Evolutionary conservation across 768 basidiomycete genomes (phyloP).

Genomic region (Serendipita sp.): DNA sequence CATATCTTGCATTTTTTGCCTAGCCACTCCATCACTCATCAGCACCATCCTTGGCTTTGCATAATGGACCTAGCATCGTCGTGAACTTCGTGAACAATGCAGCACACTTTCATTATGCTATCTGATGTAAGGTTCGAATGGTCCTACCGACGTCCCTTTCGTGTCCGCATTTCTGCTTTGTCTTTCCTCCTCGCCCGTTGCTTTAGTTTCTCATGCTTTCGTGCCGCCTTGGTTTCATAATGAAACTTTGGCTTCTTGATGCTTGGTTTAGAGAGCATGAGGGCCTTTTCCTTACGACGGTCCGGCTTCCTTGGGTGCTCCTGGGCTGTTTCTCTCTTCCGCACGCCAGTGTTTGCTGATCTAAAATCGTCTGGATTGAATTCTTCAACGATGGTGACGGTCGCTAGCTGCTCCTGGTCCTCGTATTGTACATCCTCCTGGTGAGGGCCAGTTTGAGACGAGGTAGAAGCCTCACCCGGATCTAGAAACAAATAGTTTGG

Average conservation of each 20-base stretch:
- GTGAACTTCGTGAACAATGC: background rate
- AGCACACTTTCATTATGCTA: background rate
- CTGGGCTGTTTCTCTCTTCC: no score
- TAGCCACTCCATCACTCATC: background rate
- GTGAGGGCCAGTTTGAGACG: background rate
- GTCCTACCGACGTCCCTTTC: background rate
- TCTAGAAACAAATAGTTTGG: background rate
- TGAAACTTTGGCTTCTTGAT: slow-evolving; percentile 30
- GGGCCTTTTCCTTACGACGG: background rate
- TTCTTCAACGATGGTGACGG: slow-evolving; percentile 83
- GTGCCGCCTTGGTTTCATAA: slow-evolving; percentile 56
- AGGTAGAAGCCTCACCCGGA: background rate
- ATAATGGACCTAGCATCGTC: background rate
- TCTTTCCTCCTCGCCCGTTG: slow-evolving; percentile 48
- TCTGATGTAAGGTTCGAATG: background rate
- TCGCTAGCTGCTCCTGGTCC: slow-evolving; percentile 70
- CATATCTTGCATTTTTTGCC: background rate
- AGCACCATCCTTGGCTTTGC: background rate
- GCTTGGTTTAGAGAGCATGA: slow-evolving; percentile 5
- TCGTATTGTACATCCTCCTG: slow-evolving; percentile 42
- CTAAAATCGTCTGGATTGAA: slow-evolving; percentile 58
- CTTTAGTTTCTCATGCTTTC: slow-evolving; percentile 43
- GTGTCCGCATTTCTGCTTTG: slow-evolving; percentile 39
- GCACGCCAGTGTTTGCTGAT: slow-evolving; percentile 9
- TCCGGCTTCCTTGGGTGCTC: no score